Evolutionary conservation across 1,284 basidiomycete genomes (phyloP).

Genomic region (Leccinum subspadiceum): DNA sequence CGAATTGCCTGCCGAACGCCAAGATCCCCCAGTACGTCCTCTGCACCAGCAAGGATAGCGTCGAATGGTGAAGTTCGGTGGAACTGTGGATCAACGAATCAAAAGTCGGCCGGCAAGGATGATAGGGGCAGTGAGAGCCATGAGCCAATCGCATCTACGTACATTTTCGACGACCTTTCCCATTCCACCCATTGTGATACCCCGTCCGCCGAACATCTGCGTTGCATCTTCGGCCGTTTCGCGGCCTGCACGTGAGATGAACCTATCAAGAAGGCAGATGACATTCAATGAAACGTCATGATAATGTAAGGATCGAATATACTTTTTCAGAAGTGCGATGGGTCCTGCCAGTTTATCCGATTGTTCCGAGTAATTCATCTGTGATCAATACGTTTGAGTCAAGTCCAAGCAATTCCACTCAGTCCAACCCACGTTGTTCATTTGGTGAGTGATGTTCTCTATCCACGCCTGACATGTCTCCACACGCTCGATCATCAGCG

Average conservation of each 20-base stretch:
- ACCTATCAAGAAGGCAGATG: slow-evolving; percentile 40
- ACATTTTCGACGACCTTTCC: slow-evolving; percentile 64
- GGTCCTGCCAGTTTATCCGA: slow-evolving; percentile 71
- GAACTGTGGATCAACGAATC: slow-evolving; percentile 25
- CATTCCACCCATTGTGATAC: slow-evolving; percentile 63
- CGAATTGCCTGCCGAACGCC: slow-evolving; percentile 68
- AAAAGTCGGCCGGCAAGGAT: background rate
- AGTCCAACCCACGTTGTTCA: slow-evolving; percentile 73
- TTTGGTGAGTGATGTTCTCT: slow-evolving; percentile 87
- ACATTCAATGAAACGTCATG: background rate
- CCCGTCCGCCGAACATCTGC: slow-evolving; percentile 63
- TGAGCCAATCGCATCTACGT: slow-evolving; percentile 19
- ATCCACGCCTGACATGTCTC: slow-evolving; percentile 90
- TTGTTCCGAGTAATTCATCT: slow-evolving; percentile 84
- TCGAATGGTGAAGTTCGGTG: slow-evolving; percentile 41
- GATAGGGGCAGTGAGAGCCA: background rate
- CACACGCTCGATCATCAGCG: slow-evolving; percentile 84
- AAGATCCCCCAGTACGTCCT: slow-evolving; percentile 64
- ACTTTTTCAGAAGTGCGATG: slow-evolving; percentile 73
- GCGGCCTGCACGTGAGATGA: slow-evolving; percentile 62
- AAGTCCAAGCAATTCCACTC: background rate
- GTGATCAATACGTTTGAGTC: slow-evolving; percentile 1
- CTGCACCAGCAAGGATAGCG: slow-evolving; percentile 58
- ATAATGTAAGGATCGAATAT: slow-evolving; percentile 22
- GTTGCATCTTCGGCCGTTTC: slow-evolving; percentile 73